Conservation (phyloP, 176 grass and related monocot genomes). For the bread wheat (Triticum aestivum) region IWGSC_CS_RefSeq_v2.1 NC_057807.1:523268096-523268595, state of each 20-base stretch:
- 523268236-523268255: conserved; percentile 12
- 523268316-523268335: neutral
- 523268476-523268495: neutral
- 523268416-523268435: neutral
- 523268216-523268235: neutral
- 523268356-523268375: neutral
- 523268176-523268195: neutral
- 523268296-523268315: neutral
- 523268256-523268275: conserved; percentile 27
- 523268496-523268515: neutral
- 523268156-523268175: conserved; percentile 26
- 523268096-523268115: neutral
- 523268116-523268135: neutral
- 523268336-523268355: neutral
- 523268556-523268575: neutral
- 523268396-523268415: neutral
- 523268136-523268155: neutral
- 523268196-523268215: neutral
- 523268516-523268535: neutral
- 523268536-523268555: neutral
- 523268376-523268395: neutral
- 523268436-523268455: neutral
- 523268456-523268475: conserved; percentile 1
- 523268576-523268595: neutral
- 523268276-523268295: neutral